Percentiles rank a stretch among this genome's conserved stretches.
These are phyloP conservation scores for Diplocarpon mali DNA, from an alignment of 2,329 filamentous ascomycete species.

Conservation along the genomic window DNA sequence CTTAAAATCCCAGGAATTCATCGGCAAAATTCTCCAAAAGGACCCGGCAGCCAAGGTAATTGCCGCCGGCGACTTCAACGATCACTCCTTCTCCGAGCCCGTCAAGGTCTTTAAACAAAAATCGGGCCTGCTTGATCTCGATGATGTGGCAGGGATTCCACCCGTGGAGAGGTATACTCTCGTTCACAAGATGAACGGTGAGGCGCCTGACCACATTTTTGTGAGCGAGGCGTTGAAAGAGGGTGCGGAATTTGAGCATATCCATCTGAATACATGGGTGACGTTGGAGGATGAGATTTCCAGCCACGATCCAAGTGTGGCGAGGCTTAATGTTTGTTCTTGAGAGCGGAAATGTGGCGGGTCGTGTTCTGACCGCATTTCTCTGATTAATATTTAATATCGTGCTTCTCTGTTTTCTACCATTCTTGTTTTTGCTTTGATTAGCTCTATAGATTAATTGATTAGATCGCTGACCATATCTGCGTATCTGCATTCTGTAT, in stretches of 20 bases:
- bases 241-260: conserved; percentile 46
- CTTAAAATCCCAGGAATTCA: conserved; percentile 35
- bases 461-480: too few species aligned
- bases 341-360: neutral
- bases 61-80: conserved; percentile 60
- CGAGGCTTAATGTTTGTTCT: conserved; percentile 40
- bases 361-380: too few species aligned
- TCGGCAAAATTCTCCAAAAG: conserved; percentile 43
- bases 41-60: conserved; percentile 48
- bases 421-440: too few species aligned
- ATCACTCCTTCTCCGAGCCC: conserved; percentile 53
- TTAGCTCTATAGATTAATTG: too few species aligned
- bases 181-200: conserved; percentile 56
- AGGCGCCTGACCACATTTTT: conserved; percentile 60
- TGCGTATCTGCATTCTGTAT: too few species aligned
- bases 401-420: too few species aligned
- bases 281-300: conserved; percentile 43
- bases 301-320: conserved; percentile 61
- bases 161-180: conserved; percentile 57
- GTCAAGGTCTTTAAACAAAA: conserved; percentile 40
- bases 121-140: conserved; percentile 49
- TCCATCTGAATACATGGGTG: conserved; percentile 63
- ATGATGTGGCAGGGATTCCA: conserved; percentile 43
- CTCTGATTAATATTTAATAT: too few species aligned
- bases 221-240: conserved; percentile 38